Evolutionary conservation across 352 stramenopile species (phyloP).

Genomic region (Globisporangium apiculatum): DNA sequence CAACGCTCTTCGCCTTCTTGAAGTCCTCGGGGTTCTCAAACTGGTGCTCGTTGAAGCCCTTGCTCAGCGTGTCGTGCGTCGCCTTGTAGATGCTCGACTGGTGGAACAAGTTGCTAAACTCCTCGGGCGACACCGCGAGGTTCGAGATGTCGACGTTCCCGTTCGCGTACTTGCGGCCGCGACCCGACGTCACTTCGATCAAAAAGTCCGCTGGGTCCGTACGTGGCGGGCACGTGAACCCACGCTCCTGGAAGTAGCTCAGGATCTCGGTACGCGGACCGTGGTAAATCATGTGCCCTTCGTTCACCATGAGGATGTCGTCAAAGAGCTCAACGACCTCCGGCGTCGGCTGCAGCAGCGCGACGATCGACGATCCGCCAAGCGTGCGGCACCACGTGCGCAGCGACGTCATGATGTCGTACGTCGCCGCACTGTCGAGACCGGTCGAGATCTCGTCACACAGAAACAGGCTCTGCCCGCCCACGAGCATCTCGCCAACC

Average conservation of each 20-base stretch:
- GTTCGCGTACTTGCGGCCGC: slow-evolving; percentile 27
- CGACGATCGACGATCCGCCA: slow-evolving; percentile 24
- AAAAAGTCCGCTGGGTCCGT: slow-evolving; percentile 62
- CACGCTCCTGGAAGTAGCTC: slow-evolving; percentile 80
- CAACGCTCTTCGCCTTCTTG: slow-evolving; percentile 44
- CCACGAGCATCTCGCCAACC: slow-evolving; percentile 59
- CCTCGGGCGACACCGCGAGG: slow-evolving; percentile 22
- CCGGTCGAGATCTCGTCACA: slow-evolving; percentile 71
- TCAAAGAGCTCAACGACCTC: slow-evolving; percentile 95
- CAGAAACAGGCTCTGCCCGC: slow-evolving; percentile 52
- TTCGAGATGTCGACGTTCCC: slow-evolving; percentile 13
- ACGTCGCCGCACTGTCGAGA: slow-evolving; percentile 77
- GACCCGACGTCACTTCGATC: slow-evolving; percentile 61
- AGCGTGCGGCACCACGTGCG: slow-evolving; percentile 22
- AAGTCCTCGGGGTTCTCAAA: slow-evolving; percentile 57
- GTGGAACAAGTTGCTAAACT: slow-evolving; percentile 51
- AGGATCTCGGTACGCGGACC: slow-evolving; percentile 65
- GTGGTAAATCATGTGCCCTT: slow-evolving; percentile 92
- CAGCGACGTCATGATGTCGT: slow-evolving; percentile 82
- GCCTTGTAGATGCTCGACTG: slow-evolving; percentile 50
- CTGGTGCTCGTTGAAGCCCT: slow-evolving; percentile 45
- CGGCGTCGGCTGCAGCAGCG: slow-evolving; percentile 62
- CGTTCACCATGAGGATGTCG: slow-evolving; percentile 91
- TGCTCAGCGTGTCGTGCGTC: slow-evolving; percentile 27
- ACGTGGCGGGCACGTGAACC: slow-evolving; percentile 58